Base-by-base conservation (phyloP, 495 filamentous ascomycete species). In the Aspergillus nanangensis region DNA sequence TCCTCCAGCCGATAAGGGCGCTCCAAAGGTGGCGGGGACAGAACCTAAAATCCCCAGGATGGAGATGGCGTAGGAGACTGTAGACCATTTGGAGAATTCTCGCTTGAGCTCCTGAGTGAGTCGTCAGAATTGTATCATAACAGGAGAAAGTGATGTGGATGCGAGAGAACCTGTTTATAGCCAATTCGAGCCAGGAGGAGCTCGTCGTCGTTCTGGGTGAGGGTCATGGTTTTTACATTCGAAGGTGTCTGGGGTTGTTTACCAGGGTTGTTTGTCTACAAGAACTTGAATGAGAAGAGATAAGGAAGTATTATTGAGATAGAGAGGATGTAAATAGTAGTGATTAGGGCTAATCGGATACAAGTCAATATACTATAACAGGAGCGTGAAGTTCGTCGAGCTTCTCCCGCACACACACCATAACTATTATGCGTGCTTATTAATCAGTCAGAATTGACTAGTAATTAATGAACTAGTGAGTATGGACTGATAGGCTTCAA, bases 81-180 rank as follows among this genome's bases (percentile, higher is more conserved):
- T 87, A 4, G 83, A 87, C 81, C 80, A 87, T 73, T 80, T 84
- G 4, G 77, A 84, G 55, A 87, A 87, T 41, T 87, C 80, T 32
- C 83, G 73, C 44, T 68, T 66, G 5, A 87, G 48, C 60, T 85
- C 83, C 83, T 75, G 45, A 9, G 40, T 13, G 22, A 31, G 36
- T 8, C 1, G n/a, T 13, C 32, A 45, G 18, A 41, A 25, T 13
- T 24, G 27, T 46, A 34, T 19, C 56, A 24, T 17, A 32, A 35
- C 27, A 13, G 37, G 0, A 3, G 11, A 9, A 14, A 21, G n/a
- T 1, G 19, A 36, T 17, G 33, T 15, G n/a, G 2, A 27, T 21
- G 4, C 0, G 33, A 66, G 13, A 3, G 21, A 66, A 86, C 82
- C 70, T 85, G 83, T 55, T 75, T 78, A 60, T 87, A 87, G 14